Percentiles rank a stretch among this genome's conserved stretches.
Conservation (phyloP, 116 monocot species). For the Phalaenopsis hybrid region DNA sequence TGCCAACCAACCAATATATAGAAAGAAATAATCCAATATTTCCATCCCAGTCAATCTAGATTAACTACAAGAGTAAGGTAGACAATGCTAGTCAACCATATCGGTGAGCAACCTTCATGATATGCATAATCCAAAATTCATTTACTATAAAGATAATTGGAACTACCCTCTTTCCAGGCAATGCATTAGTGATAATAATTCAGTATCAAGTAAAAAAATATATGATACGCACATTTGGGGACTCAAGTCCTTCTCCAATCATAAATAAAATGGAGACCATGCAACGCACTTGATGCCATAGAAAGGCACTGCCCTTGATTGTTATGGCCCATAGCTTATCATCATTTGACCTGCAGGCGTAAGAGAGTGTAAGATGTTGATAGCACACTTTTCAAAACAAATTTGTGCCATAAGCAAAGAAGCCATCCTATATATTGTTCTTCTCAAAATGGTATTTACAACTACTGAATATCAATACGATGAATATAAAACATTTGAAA, state of each 20-base stretch:
- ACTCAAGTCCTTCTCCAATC: slow-evolving; percentile 85
- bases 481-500: not conserved
- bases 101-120: not conserved
- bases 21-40: not conserved
- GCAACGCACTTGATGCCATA: slow-evolving; percentile 99
- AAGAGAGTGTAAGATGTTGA: not conserved
- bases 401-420: not conserved
- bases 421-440: not conserved
- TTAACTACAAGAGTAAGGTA: not conserved
- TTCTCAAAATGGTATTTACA: not conserved
- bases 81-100: not conserved
- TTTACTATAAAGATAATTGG: not conserved
- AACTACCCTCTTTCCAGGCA: not conserved
- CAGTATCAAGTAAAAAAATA: not conserved
- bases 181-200: not conserved
- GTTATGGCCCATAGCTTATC: slow-evolving; percentile 74
- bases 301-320: slow-evolving; percentile 82
- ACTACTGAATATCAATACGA: not conserved
- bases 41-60: not conserved
- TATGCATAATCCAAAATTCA: not conserved
- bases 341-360: slow-evolving; percentile 39
- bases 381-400: not conserved
- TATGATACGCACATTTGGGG: slow-evolving; percentile 52
- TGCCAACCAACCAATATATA: not conserved
- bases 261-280: slow-evolving; percentile 93